phyloP scores from a whole-genome alignment of 257 asterid genomes.

The Ligustrum vulgare region DNA sequence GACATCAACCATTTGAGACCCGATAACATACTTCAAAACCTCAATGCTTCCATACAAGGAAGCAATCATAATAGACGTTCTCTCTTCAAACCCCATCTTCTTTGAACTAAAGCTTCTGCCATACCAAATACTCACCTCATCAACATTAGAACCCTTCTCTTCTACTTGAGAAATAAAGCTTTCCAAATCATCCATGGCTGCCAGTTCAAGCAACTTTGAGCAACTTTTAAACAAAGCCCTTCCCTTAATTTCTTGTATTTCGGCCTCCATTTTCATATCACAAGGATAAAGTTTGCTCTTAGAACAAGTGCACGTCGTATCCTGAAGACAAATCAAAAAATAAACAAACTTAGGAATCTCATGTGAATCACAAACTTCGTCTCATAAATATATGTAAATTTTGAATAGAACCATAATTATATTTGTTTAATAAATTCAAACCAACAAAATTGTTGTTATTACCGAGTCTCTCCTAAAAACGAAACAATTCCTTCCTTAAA shows the following conservation, averaged over 20 bases:
- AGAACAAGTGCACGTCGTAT: slow-evolving; percentile 45
- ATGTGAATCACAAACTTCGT: slow-evolving; percentile 15
- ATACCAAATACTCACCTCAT: slow-evolving; percentile 73
- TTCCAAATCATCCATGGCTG: slow-evolving; percentile 70
- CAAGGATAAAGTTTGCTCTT: slow-evolving; percentile 34
- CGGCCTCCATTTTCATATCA: slow-evolving; percentile 51
- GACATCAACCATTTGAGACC: slow-evolving; percentile 54
- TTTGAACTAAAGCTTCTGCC: slow-evolving; percentile 62
- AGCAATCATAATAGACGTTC: slow-evolving; percentile 77
- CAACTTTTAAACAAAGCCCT: slow-evolving; percentile 27
- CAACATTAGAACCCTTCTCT: slow-evolving; percentile 53
- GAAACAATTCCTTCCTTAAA: not conserved
- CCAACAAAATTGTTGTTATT: not conserved
- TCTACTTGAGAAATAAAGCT: slow-evolving; percentile 55
- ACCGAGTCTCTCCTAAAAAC: not conserved
- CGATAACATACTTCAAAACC: slow-evolving; percentile 55
- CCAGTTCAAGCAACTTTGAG: slow-evolving; percentile 73
- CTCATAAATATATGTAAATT: slow-evolving; percentile 9
- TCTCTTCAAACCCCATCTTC: slow-evolving; percentile 75
- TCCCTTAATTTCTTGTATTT: slow-evolving; percentile 29
- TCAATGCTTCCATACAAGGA: slow-evolving; percentile 64
- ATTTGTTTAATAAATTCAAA: not conserved
- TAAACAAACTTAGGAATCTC: slow-evolving; percentile 10
- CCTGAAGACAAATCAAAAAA: slow-evolving; percentile 37
- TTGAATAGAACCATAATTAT: not conserved